Evolutionary conservation across 306 rosid genomes (phyloP).

Genomic region (Abrus precatorius): DNA sequence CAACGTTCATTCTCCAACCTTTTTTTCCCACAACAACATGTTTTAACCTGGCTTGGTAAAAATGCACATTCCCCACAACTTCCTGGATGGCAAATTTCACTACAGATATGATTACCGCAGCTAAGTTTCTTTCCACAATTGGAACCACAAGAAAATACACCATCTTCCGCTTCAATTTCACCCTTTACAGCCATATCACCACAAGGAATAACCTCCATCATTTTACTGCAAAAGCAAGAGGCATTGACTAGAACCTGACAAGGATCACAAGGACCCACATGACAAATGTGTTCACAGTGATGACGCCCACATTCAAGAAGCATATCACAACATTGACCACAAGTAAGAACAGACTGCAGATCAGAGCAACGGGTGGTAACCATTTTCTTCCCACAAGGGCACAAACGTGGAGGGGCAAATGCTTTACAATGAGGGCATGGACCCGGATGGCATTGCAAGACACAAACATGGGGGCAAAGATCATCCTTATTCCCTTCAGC

Average conservation of each 20-base stretch:
- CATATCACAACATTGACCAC: constrained; percentile 84
- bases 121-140: constrained; percentile 68
- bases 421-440: constrained; percentile 97
- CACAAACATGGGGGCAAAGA: constrained; percentile 90
- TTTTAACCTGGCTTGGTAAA: constrained; percentile 70
- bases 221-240: constrained; percentile 82
- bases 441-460: constrained; percentile 98
- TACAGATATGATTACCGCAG: constrained; percentile 83
- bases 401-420: constrained; percentile 80
- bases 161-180: constrained; percentile 68
- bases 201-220: constrained; percentile 67
- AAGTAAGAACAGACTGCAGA: constrained; percentile 77
- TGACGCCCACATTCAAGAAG: constrained; percentile 87
- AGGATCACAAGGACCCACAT: constrained; percentile 85
- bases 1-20: constrained; percentile 68
- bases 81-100: constrained; percentile 83
- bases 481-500: constrained; percentile 68
- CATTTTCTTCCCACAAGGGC: constrained; percentile 91
- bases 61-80: constrained; percentile 73
- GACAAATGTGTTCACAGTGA: constrained; percentile 71
- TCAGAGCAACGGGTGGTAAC: constrained; percentile 89
- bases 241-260: constrained; percentile 75
- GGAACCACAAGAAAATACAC: constrained; percentile 78
- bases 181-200: constrained; percentile 86
- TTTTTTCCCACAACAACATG: constrained; percentile 91